Percentiles rank a stretch among this genome's conserved stretches.
These are phyloP conservation scores for Solanum infundibuliforme DNA, from an alignment of 257 asterid genomes.

Conservation along the genomic window DNA sequence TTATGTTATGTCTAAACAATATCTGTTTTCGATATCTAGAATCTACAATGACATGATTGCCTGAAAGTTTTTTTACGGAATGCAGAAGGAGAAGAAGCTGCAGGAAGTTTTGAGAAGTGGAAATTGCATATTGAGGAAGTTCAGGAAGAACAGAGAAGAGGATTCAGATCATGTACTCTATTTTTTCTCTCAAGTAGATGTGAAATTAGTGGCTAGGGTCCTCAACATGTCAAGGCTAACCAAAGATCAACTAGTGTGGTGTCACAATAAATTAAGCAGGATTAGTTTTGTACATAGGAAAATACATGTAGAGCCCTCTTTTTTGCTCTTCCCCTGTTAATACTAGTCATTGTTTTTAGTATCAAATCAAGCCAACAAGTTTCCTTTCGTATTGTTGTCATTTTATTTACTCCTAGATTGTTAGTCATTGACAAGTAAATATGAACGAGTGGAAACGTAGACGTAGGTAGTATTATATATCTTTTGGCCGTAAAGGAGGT, in stretches of 20 bases:
- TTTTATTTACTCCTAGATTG: not conserved
- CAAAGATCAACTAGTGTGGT: slow-evolving; percentile 69
- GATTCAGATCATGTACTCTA: slow-evolving; percentile 61
- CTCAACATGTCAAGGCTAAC: slow-evolving; percentile 62
- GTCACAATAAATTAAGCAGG: slow-evolving; percentile 52
- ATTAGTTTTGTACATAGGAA: slow-evolving; percentile 61
- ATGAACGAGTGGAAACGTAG: not conserved
- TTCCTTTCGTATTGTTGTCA: not conserved
- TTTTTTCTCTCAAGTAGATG: slow-evolving; percentile 73
- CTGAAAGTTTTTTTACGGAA: not conserved
- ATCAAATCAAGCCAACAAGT: not conserved
- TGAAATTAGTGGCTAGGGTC: slow-evolving; percentile 74
- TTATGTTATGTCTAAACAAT: not conserved
- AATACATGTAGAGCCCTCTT: slow-evolving; percentile 55
- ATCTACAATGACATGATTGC: not conserved
- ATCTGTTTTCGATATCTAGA: not conserved
- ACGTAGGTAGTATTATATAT: not conserved
- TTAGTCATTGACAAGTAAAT: not conserved
- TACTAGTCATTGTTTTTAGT: not conserved
- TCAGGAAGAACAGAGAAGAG: slow-evolving; percentile 32
- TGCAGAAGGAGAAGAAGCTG: slow-evolving; percentile 86
- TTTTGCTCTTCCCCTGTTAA: slow-evolving; percentile 81
- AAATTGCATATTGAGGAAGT: slow-evolving; percentile 56
- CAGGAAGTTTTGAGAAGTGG: slow-evolving; percentile 61
- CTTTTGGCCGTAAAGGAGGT: not conserved